These are phyloP conservation scores for Pseudocercospora ulei DNA, from an alignment of 2,329 filamentous ascomycete species.

Conservation along the genomic window DNA sequence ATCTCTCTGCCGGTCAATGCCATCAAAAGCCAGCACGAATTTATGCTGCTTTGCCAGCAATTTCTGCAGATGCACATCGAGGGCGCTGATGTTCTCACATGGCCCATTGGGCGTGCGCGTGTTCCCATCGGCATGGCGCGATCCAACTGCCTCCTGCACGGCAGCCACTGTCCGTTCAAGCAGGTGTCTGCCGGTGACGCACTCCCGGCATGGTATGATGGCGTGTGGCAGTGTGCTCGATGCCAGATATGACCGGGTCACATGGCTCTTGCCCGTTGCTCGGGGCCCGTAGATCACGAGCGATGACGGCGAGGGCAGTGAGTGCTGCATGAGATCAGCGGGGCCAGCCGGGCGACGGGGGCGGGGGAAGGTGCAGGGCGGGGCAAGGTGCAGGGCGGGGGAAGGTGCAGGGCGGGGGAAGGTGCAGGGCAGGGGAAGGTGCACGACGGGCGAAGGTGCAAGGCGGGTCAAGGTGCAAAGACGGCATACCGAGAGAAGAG, in stretches of 20 bases:
- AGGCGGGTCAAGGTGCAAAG: constrained; percentile 7
- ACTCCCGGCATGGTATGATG: constrained; percentile 61
- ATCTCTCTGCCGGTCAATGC: constrained; percentile 74
- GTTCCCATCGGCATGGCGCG: constrained; percentile 17
- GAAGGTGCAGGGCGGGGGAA: too few relatives aligned
- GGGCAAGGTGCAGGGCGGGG: too few relatives aligned
- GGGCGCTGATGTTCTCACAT: constrained; percentile 70
- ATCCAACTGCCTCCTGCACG: constrained; percentile 35
- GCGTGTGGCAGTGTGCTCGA: constrained; percentile 47
- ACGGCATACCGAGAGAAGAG: constrained; percentile 40
- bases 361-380: too few relatives aligned
- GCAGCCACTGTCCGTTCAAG: constrained; percentile 60
- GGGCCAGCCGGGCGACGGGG: constrained; percentile 1
- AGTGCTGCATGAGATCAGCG: constrained; percentile 41
- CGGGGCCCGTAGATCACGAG: constrained; percentile 75
- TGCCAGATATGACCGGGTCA: constrained; percentile 55
- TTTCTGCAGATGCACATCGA: constrained; percentile 61
- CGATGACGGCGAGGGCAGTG: constrained; percentile 60
- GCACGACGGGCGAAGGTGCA: too few relatives aligned
- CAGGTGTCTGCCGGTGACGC: constrained; percentile 67
- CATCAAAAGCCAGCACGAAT: constrained; percentile 79
- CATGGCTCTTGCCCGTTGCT: constrained; percentile 73
- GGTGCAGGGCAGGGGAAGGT: too few relatives aligned
- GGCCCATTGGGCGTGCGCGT: constrained; percentile 45
- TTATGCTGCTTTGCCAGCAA: constrained; percentile 50